Base-by-base conservation (phyloP, 2,329 filamentous ascomycete genomes). In the Aspergillus tubingensis region DNA sequence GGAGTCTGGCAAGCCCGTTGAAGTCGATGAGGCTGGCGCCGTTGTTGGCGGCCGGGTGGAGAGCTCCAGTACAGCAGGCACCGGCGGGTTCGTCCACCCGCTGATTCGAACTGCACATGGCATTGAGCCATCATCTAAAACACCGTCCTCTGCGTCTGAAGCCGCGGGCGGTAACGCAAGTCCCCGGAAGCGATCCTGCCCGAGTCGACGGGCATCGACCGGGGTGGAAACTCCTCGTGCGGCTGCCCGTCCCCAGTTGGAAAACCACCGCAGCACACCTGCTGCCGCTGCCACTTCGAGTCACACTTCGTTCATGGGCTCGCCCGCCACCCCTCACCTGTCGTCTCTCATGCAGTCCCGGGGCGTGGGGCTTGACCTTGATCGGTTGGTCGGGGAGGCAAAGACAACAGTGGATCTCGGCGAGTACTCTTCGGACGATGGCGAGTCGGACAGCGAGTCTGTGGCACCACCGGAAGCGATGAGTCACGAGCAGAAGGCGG, bases 1-100 rank as follows among this genome's bases (percentile, higher is more conserved):
- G 58, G 90, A 91, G 61, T 96, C 92, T 68, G 95, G 95, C 55
- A 88, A 93, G 67, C 87, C 90, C 11, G 86, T 96, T 60, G 91
- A 96, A 68, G 81, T 86, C 64, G 85, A 89, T 65, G 87, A 89
- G 57, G 76, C 76, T 27, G 82, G 82, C 48, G 76, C 77, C 56
- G 73, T 82, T 60, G 75, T 82, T 57, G 80, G 77, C 32, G 70
- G 73, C 57, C 70, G 68, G 54, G 74, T 62, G 57, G 73, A 77
- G 52, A 62, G 74, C 19, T 64, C 69, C 11, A 63, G 64, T 21
- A 66, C 67, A 41, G 66, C 70, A 13, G 32, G 32, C 53, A 58
- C 67, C 2, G 72, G 77, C 23, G 85, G 85, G 30, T 81, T 85
- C 62, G 87, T 88, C 19, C 87, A 90, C 72, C 85, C 86, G 36